Evolutionary conservation across 2,329 filamentous ascomycete species (phyloP).

Genomic region (Fonsecaea monophora): DNA sequence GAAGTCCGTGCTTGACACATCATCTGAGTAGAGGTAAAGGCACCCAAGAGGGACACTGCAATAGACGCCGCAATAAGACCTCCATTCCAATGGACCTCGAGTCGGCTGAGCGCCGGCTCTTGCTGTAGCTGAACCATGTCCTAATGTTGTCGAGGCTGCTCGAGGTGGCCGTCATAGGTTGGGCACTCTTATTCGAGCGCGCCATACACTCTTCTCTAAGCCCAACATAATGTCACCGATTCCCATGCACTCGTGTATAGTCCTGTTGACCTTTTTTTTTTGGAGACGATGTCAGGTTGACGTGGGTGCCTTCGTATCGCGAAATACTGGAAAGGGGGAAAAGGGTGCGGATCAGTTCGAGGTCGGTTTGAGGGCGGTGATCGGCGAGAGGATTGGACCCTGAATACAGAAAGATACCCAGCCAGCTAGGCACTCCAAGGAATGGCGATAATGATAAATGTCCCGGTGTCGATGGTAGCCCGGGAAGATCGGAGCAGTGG

Average conservation of each 20-base stretch:
- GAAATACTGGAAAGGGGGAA: neutral
- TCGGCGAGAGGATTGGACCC: neutral
- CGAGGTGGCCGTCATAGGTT: conserved; percentile 2
- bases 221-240: conserved; percentile 13
- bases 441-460: neutral
- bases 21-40: conserved; percentile 46
- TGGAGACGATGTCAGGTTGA: neutral
- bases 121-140: conserved; percentile 11
- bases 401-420: neutral
- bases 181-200: conserved; percentile 3
- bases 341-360: neutral
- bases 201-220: conserved; percentile 5
- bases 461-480: neutral
- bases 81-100: conserved; percentile 42
- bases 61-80: conserved; percentile 43
- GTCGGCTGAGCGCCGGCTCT: conserved; percentile 27
- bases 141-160: neutral
- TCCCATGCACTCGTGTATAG: neutral
- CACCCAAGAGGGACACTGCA: conserved; percentile 44
- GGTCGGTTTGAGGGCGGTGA: neutral
- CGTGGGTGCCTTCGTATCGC: neutral
- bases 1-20: conserved; percentile 45
- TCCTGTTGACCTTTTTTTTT: neutral
- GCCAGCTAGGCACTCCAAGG: neutral
- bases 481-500: conserved; percentile 5